Conservation (phyloP, 345 rosid species). For the Rhodamnia argentea region DNA sequence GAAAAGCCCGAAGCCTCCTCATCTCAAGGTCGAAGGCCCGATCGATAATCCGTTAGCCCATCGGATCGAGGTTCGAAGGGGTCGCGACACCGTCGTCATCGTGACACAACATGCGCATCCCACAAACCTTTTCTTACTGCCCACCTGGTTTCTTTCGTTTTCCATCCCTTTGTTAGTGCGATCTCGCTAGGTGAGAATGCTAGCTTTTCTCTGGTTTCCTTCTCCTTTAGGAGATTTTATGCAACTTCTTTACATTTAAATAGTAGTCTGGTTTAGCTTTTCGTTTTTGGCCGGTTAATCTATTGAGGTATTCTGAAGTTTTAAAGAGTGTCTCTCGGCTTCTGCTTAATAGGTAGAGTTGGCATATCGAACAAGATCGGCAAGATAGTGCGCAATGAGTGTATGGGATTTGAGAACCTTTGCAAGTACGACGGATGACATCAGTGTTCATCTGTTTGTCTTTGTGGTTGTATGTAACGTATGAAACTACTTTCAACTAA, state of each 20-base stretch:
- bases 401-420: slow-evolving; percentile 49
- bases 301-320: neutral
- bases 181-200: slow-evolving; percentile 30
- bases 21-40: too few species aligned
- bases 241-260: neutral
- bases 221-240: neutral
- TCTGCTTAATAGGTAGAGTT: slow-evolving; percentile 28
- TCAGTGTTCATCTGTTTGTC: neutral
- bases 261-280: neutral
- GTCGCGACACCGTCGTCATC: too few species aligned
- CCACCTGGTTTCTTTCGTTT: too few species aligned
- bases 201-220: neutral
- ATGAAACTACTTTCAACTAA: neutral
- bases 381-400: slow-evolving; percentile 19
- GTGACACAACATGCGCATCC: too few species aligned
- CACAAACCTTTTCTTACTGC: too few species aligned
- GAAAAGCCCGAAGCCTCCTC: too few species aligned
- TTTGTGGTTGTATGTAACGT: neutral
- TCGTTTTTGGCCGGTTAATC: neutral
- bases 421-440: slow-evolving; percentile 16
- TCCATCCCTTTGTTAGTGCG: too few species aligned
- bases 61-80: too few species aligned
- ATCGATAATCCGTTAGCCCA: too few species aligned
- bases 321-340: neutral
- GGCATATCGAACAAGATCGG: slow-evolving; percentile 32